Evolutionary conservation across 2,329 filamentous ascomycete species (phyloP).

Genomic region (Raffaelea deltoideospora): DNA sequence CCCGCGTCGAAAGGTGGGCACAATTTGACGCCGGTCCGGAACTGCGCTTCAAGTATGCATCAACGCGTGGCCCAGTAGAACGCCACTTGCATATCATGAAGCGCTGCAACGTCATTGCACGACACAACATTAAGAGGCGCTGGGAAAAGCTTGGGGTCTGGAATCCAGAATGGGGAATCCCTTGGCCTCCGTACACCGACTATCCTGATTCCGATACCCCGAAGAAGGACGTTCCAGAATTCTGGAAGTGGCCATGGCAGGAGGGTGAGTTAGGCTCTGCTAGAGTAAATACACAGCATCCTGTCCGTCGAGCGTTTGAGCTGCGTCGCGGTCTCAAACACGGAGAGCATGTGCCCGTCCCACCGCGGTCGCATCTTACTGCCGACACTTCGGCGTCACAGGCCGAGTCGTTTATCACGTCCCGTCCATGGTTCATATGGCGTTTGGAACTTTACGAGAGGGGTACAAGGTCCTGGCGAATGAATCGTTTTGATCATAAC

Average conservation of each 20-base stretch:
- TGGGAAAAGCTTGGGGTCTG: conserved; percentile 1
- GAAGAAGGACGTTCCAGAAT: not conserved
- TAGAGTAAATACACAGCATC: not conserved
- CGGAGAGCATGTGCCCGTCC: not conserved
- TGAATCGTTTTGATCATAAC: not conserved
- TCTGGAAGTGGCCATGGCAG: not conserved
- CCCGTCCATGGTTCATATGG: not conserved
- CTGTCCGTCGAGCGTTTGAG: not conserved
- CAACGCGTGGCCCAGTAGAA: not conserved
- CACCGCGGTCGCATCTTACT: not conserved
- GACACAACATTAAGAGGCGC: not conserved
- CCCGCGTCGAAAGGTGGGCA: not conserved
- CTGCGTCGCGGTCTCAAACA: not conserved
- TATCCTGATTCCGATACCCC: not conserved
- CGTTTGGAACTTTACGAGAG: not conserved
- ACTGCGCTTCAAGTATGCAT: not conserved
- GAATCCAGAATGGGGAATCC: not conserved
- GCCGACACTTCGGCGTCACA: not conserved
- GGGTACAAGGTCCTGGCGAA: not conserved
- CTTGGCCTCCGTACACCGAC: not conserved
- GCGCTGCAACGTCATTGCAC: not conserved
- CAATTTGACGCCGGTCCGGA: not conserved
- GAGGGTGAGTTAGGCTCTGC: not conserved
- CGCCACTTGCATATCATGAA: no score
- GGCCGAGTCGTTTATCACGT: not conserved